Base-by-base conservation (phyloP, 2,329 filamentous ascomycete genomes). In the Aspergillus glaucus region DNA sequence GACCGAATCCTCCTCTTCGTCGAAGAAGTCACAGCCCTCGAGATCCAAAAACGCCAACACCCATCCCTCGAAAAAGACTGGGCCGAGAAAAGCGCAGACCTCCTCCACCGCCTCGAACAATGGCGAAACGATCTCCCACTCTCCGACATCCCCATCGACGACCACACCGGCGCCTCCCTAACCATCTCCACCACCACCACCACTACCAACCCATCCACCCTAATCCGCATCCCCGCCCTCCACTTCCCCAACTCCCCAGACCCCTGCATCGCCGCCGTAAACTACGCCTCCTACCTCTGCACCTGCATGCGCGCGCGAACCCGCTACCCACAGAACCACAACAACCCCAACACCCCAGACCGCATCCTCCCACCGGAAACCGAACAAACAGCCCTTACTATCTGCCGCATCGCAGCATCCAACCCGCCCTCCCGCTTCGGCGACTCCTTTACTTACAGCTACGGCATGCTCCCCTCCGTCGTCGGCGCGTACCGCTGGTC, bases 401-500 rank as follows among this genome's bases (percentile, higher is more conserved):
- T 52, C 22, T 52, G 50, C 24, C 50, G 50, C 12, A 48, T 52
- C 28, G 50, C 50, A 30, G 50, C 50, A 12, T 30, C 43, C 14
- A 48, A 44, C 14, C 42, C 50, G 7, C 50, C 50, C 10, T 22
- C 40, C 7, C 44, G n/a, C 4, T 52, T 52, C 19, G 50, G 48
- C 22, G 36, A 50, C 21, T 47, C 50, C 19, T 52, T 50, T 15
- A 52, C 50, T 4, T 47, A 52, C 41, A 41, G 40, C 22, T 50
- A 52, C 19, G 50, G 50, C 40, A 52, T 52, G 50, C 48, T 52
- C 4, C 50, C 50, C 1, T 50, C 50, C 15, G 50, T 52, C 12
- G 50, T 52, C 8, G 50, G 50, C 10, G 50, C 50, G 3, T 47
- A 50, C 48, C 50, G 50, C 15, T 52, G 50, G 50, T 52, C 50